Base-by-base conservation (phyloP, 176 grass and related monocot species). In the Poa annua region DNA sequence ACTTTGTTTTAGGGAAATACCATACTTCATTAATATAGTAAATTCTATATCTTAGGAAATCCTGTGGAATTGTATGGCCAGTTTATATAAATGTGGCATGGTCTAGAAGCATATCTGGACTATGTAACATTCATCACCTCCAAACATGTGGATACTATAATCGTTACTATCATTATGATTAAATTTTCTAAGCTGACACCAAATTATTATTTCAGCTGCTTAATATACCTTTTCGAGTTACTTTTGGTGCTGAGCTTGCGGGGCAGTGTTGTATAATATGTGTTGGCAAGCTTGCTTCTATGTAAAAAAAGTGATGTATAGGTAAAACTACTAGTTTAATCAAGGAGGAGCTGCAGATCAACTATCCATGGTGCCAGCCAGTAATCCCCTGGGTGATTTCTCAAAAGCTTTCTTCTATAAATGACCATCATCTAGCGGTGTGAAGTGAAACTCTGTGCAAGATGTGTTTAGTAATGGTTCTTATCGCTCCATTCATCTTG, bases 401-500 rank as follows among this genome's bases (percentile, higher is more conserved):
- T 33, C 26, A 64, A 64, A 33, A 64, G 22, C 26, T 33, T 33
- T 60, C 21, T 25, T 60, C 56, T 60, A 25, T 24, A 60, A 60
- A 8, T 60, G 8, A 60, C 20, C 3, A 60, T 26, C 19, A 36
- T 85, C 8, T 36, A 12, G 20, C 52, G 62, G 38, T 25, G 2
- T 16, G 71, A 49, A 74, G 13, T 39, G 22, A n/a, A 75, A 7
- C 45, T 10, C 21, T 79, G 13, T 26, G 4, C 20, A 53, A 79
- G 20, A 44, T 63, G 33, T 15, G 39, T 52, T 42, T 52, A 19
- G 4, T 70, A 42, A 41, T 71, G 5, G 9, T 53, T 32, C 7
- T 42, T n/a, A 53, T 35, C 53, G 48, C 21, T 71, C 49, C 17
- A 5, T 81, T 86, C 17, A 8, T 39, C 39, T 87, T 63, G 13